Evolutionary conservation across 768 basidiomycete genomes (phyloP), one percentile per base, ranked within the genome.

Genomic region (Chalciporus sphaerocephalus): DNA sequence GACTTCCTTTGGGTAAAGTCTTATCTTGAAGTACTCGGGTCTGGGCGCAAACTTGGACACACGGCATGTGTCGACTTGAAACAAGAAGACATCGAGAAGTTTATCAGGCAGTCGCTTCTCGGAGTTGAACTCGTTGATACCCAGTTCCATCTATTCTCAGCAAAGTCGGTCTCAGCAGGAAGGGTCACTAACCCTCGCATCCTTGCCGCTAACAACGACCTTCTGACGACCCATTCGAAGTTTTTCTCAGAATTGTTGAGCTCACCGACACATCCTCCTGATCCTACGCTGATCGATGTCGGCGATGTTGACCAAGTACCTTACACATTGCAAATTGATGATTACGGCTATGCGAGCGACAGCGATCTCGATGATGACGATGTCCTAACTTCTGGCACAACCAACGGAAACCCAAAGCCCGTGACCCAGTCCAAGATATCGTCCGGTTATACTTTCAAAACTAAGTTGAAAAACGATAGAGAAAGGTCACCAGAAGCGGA

Each of bases 341-440:
- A 59, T 4, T 62, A 64, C 44, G 66, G 54, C 4, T 67, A 68
- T 37, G 54, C 28, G 16, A 64, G 61, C 4, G 66, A 67, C 42
- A 67, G 67, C 18, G 67, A 67, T 32, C 57, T 67, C 8, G 65
- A 65, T 21, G 67, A 61, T 11, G 57, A 59, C 9, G 60, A 61
- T 8, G 59, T 15, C 12, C 16, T 23, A 5, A 28, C 33, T 30
- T 30, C 28, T 13, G 15, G 28, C n/a, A 30, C 6, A 10, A 5
- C 6, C 24, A 10, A 10, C 24, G 24, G 24, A 25, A 25, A 25
- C 5, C 24, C 6, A 25, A 10, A 15, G 6, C 12, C 28, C 28
- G 28, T 15, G 15, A n/a, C 28, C 28, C 12, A 15, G 28, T 6
- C 28, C 13, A 15, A n/a, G 15, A 6, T 15, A 30, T 30, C 28